Evolutionary conservation across 345 rosid genomes (phyloP).

Genomic region (Hibiscus mutabilis): DNA sequence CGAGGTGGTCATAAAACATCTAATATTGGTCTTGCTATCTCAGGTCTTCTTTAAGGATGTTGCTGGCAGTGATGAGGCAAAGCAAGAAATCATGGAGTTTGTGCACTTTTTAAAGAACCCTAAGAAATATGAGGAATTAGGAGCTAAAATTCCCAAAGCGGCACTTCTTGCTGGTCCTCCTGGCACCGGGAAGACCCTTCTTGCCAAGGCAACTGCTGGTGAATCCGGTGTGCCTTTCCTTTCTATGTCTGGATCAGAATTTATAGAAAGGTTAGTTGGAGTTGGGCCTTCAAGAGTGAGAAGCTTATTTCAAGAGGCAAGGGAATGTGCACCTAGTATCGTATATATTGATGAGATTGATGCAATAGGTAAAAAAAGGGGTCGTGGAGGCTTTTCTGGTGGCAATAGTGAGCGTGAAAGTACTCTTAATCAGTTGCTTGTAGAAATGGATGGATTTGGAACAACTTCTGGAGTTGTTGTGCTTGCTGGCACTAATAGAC

Average conservation of each 20-base stretch:
- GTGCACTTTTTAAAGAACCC: slow-evolving; percentile 62
- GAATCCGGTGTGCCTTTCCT: slow-evolving; percentile 52
- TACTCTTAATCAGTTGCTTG: slow-evolving; percentile 51
- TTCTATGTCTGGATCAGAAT: slow-evolving; percentile 46
- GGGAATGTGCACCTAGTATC: slow-evolving; percentile 44
- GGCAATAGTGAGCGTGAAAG: slow-evolving; percentile 48
- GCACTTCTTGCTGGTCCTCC: slow-evolving; percentile 51
- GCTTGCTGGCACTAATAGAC: slow-evolving; percentile 50
- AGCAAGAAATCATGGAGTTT: slow-evolving; percentile 53
- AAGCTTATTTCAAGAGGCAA: slow-evolving; percentile 49
- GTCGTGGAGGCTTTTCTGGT: slow-evolving; percentile 47
- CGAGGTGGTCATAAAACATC: no score
- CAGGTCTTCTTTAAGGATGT: slow-evolving; percentile 49
- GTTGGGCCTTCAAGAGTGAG: slow-evolving; percentile 51
- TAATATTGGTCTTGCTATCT: no score
- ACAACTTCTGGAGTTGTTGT: slow-evolving; percentile 50
- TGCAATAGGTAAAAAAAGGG: slow-evolving; percentile 50
- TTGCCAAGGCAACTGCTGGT: slow-evolving; percentile 53
- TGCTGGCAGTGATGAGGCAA: slow-evolving; percentile 59
- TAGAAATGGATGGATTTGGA: slow-evolving; percentile 63
- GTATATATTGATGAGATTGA: slow-evolving; percentile 48
- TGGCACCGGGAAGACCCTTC: slow-evolving; percentile 54
- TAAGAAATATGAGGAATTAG: slow-evolving; percentile 41
- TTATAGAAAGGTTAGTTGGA: slow-evolving; percentile 52
- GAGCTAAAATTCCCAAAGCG: slow-evolving; percentile 53